Base-by-base conservation (phyloP, 768 basidiomycete genomes). In the Cystobasidium tubakii region DNA sequence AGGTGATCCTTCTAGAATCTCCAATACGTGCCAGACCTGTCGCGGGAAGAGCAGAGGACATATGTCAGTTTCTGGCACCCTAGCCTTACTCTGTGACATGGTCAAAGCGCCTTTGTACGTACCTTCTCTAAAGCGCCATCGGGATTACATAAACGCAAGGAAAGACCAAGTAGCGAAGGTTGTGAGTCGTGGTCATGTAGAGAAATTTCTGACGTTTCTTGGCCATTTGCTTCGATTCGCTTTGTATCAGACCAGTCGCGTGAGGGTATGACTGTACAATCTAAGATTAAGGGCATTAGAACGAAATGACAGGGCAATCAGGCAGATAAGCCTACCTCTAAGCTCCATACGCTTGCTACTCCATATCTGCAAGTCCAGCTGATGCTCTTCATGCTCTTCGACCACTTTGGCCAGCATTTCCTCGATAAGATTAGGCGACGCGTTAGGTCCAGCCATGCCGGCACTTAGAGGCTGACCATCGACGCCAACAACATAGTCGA, bases 401-500 rank as follows among this genome's bases (percentile, higher is more conserved):
- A 73, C 60, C 21, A 73, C 63, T 23, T 34, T 23, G 27, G 70
- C 70, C 29, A 73, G 64, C 33, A 55, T 66, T 31, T 70, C 66
- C 62, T 39, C 73, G n/a, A 64, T 31, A 12, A 23, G 27, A 21
- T 21, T 53, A 42, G 55, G 74, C 44, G 42, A 42, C 73, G 19
- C 17, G 31, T 42, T 31, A 19, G 69, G 31, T 6, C 50, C 39
- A 3, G 46, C 19, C 44, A 19, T 50, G 65, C 36, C 27, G 19
- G 66, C 15, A 39, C 29, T 46, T 34, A 79, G 66, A 2, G 53
- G 62, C 7, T 65, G 75, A 43, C 90, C 90, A 79, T 92, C 88
- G 73, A 92, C 89, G 12, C 95, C 96, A 50, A 96, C 88, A 25
- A 99, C 86, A 80, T 96, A 98, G 83, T 98, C 96, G 78, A 99